These are phyloP conservation scores for Ceratocystiopsis sp. DNA, from an alignment of 2,329 filamentous ascomycete genomes.

Conservation along the genomic window DNA sequence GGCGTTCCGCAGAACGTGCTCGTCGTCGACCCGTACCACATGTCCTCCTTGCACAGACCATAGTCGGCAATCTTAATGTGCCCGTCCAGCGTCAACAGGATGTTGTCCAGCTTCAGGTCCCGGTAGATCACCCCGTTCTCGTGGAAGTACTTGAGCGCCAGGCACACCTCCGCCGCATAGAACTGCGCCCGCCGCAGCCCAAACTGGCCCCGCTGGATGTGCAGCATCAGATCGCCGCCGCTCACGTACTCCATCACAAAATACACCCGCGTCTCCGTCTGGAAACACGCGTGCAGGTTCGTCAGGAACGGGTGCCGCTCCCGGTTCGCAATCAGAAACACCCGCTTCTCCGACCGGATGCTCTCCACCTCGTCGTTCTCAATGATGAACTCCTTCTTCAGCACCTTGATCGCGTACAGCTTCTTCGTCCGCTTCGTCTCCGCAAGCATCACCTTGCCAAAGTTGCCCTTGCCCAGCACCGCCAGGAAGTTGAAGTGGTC, in stretches of 20 bases:
- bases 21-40: slow-evolving; percentile 97
- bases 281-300: slow-evolving; percentile 93
- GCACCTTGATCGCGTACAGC: slow-evolving; percentile 93
- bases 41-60: slow-evolving; percentile 97
- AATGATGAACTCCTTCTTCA: slow-evolving; percentile 99
- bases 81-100: slow-evolving; percentile 81
- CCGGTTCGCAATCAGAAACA: slow-evolving; percentile 93
- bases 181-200: slow-evolving; percentile 96
- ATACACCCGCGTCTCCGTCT: slow-evolving; percentile 95
- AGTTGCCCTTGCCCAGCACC: slow-evolving; percentile 96
- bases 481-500: slow-evolving; percentile 99
- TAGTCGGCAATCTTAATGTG: slow-evolving; percentile 99
- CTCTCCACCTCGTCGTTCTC: slow-evolving; percentile 99
- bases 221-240: slow-evolving; percentile 95
- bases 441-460: slow-evolving; percentile 98
- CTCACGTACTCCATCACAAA: slow-evolving; percentile 99
- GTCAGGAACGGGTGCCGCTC: slow-evolving; percentile 92
- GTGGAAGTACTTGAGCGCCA: slow-evolving; percentile 97
- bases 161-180: slow-evolving; percentile 91
- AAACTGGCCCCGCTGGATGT: slow-evolving; percentile 94
- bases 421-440: slow-evolving; percentile 88
- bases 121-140: slow-evolving; percentile 98
- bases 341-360: slow-evolving; percentile 90
- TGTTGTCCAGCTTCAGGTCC: slow-evolving; percentile 86
- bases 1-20: slow-evolving; percentile 99